Evolutionary conservation across 805 yeast species (phyloP), one percentile per base, ranked within the genome.

Genomic region (Candida nemodendra): DNA sequence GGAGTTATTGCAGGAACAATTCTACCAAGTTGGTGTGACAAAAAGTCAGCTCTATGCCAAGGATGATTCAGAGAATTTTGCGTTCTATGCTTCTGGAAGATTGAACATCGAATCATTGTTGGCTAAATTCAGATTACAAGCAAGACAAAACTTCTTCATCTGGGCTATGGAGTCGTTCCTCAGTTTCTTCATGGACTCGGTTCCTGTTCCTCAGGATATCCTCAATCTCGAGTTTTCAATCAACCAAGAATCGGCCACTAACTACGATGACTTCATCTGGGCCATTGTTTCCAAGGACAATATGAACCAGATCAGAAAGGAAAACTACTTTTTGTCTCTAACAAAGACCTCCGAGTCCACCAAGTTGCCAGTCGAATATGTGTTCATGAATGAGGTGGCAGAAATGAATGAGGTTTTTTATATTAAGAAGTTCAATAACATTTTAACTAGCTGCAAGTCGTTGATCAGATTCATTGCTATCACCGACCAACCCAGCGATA

Each of bases 41-140:
- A 39, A 55, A 27, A 65, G 63, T 16, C 59, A 68, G 39, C 62
- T 78, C 52, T 69, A 71, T 46, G 68, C 79, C 49, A 72, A 76
- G 59, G 95, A 84, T 56, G 74, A 79, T 33, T 66, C 80, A 18
- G 80, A 82, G 51, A 67, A 71, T 42, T 87, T 64, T 61, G 64
- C 69, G 9, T 69, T 85, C 25, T 93, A 87, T 59, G 95, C 96
- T 29, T 76, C 95, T 40, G 99, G 99, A 45, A 81, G 99, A 62
- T 68, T 78, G 42, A 82, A 87, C 60, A 73, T 93, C 44, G 78
- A 78, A 43, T 71, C 76, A 39, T 65, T 89, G 41, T 65, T 73
- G 40, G 70, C 82, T 32, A 77, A 73, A 45, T 70, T 89, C 58
- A 74, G 72, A 39, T 70, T 90, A 62, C 69, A 77, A 44, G 78